Evolutionary conservation across 176 grass and related monocot genomes (phyloP).

Genomic region (Ampelocalamus luodianensis): DNA sequence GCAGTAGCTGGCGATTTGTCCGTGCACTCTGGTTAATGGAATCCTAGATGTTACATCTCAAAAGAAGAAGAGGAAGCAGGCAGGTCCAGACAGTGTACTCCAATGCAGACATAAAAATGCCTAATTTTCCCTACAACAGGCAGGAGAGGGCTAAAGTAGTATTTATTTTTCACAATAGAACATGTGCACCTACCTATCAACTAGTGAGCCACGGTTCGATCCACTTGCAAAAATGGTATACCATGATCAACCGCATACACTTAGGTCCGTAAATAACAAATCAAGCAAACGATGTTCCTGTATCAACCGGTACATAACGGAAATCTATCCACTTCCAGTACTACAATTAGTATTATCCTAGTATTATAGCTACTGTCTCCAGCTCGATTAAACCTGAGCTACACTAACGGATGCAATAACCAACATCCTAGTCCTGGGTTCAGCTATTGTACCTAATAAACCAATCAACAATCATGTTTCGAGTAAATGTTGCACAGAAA

Average conservation of each 20-base stretch:
- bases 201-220: background rate
- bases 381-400: background rate
- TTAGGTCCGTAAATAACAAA: background rate
- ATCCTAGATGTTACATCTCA: too few relatives aligned
- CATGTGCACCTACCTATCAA: background rate
- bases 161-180: background rate
- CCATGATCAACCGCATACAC: background rate
- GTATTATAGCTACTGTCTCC: background rate
- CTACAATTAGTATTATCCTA: background rate
- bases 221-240: background rate
- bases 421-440: background rate
- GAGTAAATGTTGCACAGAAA: background rate
- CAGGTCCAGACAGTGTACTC: too few relatives aligned
- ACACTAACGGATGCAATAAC: background rate
- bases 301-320: background rate
- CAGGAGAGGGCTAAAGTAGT: background rate
- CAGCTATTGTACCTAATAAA: background rate
- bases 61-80: too few relatives aligned
- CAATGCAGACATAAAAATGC: slow-evolving; percentile 21
- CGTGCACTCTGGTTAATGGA: too few relatives aligned
- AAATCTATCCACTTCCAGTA: background rate
- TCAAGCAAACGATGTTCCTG: background rate
- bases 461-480: background rate
- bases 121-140: background rate
- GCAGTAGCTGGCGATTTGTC: too few relatives aligned